Base-by-base conservation (phyloP, 495 filamentous ascomycete species). In the Penicillium fimorum region DNA sequence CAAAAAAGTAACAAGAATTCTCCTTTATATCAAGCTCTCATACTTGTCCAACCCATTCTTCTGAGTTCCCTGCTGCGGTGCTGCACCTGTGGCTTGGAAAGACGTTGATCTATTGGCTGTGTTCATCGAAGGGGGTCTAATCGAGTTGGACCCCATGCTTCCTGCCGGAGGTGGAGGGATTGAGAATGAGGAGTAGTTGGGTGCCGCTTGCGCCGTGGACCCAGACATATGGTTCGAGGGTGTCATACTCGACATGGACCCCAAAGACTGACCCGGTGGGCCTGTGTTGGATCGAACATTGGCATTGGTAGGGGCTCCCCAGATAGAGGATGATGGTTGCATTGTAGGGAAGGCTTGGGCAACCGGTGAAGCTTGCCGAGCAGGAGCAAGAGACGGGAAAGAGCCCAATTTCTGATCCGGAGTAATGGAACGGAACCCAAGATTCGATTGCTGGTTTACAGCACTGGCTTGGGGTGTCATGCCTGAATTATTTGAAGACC, bases 31-130 rank as follows among this genome's bases (percentile, higher is more conserved):
- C 61, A 95, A 74, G 69, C 90, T 94, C 63, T 90, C 86, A 62
- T 90, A 95, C 63, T 86, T 87, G 69, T 91, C 89, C 65, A 95
- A 72, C 8, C 88, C 89, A 57, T 82, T 75, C 42, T 73, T 70
- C 50, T 71, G 72, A 30, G 72, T 64, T 46, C 41, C 53, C 50
- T 60, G 60, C 17, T 79, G 58, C 73, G 75, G 58, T 41, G 43
- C 27, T 58, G 47, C 61, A 30, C 54, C 50, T 49, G 61, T 67
- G 24, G 50, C 41, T 17, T 50, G 51, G 49, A 70, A 67, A 25
- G 63, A 53, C 18, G 27, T 53, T 30, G 57, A 59, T 20, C 55
- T 59, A 35, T 51, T 56, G 37, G 52, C 65, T 57, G 45, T 60
- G 51, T 59, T 56, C 33, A 69, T 57, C 25, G 58, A 59, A 10